phyloP scores from a whole-genome alignment of 345 rosid genomes.

The Tarenaya hassleriana region DNA sequence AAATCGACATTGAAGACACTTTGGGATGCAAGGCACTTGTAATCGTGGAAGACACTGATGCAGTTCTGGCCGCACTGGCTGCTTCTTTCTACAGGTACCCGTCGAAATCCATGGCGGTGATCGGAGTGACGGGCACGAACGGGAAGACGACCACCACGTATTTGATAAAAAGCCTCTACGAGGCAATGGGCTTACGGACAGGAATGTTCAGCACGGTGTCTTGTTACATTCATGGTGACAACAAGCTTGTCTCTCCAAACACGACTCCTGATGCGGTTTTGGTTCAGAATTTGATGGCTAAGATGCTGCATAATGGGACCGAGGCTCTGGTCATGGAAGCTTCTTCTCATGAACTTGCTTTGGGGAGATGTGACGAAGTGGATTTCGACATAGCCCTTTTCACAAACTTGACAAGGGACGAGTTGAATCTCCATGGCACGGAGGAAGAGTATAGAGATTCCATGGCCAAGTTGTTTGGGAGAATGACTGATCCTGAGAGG shows the following conservation, averaged over 20 bases:
- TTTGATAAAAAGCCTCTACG: conserved; percentile 77
- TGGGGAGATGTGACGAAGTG: conserved; percentile 66
- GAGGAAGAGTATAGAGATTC: conserved; percentile 82
- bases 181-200: conserved; percentile 90
- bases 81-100: conserved; percentile 73
- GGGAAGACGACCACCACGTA: conserved; percentile 77
- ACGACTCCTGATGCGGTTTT: conserved; percentile 60
- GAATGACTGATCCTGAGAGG: conserved; percentile 89
- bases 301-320: conserved; percentile 87
- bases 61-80: conserved; percentile 72
- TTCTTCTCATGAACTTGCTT: conserved; percentile 61
- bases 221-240: conserved; percentile 62
- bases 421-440: conserved; percentile 50
- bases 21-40: conserved; percentile 87
- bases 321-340: conserved; percentile 90
- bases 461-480: conserved; percentile 69
- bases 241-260: conserved; percentile 49
- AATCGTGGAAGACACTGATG: conserved; percentile 78
- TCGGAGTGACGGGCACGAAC: conserved; percentile 70
- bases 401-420: conserved; percentile 57
- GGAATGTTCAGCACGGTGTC: conserved; percentile 82
- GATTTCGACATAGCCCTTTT: conserved; percentile 90
- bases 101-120: conserved; percentile 68
- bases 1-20: conserved; percentile 87
- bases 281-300: conserved; percentile 93